Evolutionary conservation across 176 grass and related monocot species (phyloP).

Genomic region (Neostapfia colusana): DNA sequence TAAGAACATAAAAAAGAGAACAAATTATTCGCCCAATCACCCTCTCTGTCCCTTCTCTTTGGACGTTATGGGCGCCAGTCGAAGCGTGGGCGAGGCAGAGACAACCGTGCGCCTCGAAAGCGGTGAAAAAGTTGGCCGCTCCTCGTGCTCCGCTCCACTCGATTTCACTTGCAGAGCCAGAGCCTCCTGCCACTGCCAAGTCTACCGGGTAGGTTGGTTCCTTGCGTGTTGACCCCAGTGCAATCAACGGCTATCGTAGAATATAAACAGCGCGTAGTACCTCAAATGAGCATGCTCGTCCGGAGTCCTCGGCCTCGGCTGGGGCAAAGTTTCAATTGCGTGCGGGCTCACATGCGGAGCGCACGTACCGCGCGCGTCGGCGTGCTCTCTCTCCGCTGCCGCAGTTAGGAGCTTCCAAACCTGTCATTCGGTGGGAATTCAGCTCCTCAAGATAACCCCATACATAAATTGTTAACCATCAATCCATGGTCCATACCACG

Average conservation of each 20-base stretch:
- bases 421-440: neutral
- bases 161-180: neutral
- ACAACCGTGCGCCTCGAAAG: neutral
- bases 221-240: neutral
- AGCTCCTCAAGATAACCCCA: no score
- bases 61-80: neutral
- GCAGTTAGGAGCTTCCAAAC: neutral
- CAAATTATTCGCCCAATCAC: no score
- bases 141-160: neutral
- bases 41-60: neutral
- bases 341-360: conserved; percentile 33
- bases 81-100: neutral
- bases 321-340: neutral
- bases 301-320: neutral
- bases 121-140: neutral
- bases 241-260: neutral
- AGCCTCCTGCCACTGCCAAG: neutral
- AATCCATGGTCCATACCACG: no score
- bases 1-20: no score
- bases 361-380: neutral
- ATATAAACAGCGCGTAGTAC: neutral
- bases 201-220: neutral
- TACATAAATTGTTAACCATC: no score
- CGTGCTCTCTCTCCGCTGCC: neutral
- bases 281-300: neutral